phyloP scores from a whole-genome alignment of 2,329 filamentous ascomycete genomes.

The Cladosporium sp. region DNA sequence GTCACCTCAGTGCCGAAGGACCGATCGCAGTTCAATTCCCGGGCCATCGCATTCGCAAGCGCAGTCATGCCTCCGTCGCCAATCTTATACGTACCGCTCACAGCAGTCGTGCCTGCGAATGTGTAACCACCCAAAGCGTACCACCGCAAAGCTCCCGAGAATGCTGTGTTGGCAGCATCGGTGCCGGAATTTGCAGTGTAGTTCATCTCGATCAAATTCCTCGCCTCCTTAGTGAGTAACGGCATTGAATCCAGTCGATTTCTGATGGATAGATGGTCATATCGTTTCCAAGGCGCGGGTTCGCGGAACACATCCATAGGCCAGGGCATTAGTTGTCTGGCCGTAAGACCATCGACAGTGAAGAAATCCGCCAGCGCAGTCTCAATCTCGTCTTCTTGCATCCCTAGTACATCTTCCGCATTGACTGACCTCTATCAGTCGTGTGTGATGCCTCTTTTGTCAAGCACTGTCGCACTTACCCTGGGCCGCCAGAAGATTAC shows the following conservation, averaged over 20 bases:
- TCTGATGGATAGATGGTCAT: conserved; percentile 34
- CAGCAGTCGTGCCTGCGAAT: conserved; percentile 29
- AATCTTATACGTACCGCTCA: conserved; percentile 32
- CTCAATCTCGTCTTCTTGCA: conserved; percentile 7
- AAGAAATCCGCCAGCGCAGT: conserved; percentile 33
- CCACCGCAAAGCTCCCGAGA: conserved; percentile 37
- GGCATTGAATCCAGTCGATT: conserved; percentile 31
- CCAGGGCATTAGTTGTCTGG: conserved; percentile 41
- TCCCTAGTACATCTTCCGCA: background rate
- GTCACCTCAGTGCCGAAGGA: background rate
- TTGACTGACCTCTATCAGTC: background rate
- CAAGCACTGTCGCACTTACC: background rate
- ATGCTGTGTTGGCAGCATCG: conserved; percentile 25
- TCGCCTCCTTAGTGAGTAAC: background rate
- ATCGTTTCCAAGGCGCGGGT: conserved; percentile 35
- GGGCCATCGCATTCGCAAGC: background rate
- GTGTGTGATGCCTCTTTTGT: background rate
- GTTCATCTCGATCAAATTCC: background rate
- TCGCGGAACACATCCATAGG: conserved; percentile 39
- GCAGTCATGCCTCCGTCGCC: conserved; percentile 28
- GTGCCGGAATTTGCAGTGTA: background rate
- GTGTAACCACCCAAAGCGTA: conserved; percentile 36
- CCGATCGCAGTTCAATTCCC: conserved; percentile 2
- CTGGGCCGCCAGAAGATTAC: background rate
- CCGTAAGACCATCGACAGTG: conserved; percentile 34